Evolutionary conservation across 2,329 filamentous ascomycete genomes (phyloP).

Genomic region (Raffaelea ambrosiae): DNA sequence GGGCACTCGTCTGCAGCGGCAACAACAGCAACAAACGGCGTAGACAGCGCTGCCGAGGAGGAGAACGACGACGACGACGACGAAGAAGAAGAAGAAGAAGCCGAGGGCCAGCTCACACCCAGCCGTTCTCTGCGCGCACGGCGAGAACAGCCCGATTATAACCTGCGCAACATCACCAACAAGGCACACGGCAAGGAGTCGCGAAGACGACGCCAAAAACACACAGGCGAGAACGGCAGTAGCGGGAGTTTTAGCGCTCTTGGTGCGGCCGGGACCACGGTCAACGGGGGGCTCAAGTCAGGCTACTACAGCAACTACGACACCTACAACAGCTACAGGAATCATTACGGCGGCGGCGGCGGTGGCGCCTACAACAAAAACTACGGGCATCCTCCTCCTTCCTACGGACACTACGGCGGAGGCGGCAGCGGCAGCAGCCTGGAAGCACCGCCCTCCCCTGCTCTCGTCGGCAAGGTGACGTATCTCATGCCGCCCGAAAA

Average conservation of each 20-base stretch:
- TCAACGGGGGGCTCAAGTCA: too few species aligned
- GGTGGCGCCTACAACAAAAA: too few species aligned
- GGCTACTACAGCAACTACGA: too few species aligned
- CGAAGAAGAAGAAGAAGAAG: not conserved
- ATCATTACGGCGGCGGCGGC: too few species aligned
- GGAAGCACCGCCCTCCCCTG: too few species aligned
- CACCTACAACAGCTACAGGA: too few species aligned
- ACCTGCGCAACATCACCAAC: conserved; percentile 50
- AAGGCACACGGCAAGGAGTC: conserved; percentile 44
- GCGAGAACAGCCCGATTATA: conserved; percentile 44
- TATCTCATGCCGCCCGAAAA: conserved; percentile 37
- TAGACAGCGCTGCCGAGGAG: conserved; percentile 17
- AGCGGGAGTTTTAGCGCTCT: too few species aligned
- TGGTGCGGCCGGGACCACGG: too few species aligned
- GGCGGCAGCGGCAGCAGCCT: conserved; percentile 25
- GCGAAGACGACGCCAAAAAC: conserved; percentile 20
- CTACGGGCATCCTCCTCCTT: too few species aligned
- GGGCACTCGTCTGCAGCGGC: not conserved
- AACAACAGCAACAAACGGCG: conserved; percentile 10
- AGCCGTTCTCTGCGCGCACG: conserved; percentile 42
- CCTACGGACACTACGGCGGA: too few species aligned
- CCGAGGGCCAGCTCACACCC: conserved; percentile 39
- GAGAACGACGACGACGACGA: conserved; percentile 21
- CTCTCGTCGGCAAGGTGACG: conserved; percentile 24
- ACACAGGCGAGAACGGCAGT: not conserved